Base-by-base conservation (phyloP, 176 grass and related monocot genomes). In the Alopecurus myosuroides region DNA sequence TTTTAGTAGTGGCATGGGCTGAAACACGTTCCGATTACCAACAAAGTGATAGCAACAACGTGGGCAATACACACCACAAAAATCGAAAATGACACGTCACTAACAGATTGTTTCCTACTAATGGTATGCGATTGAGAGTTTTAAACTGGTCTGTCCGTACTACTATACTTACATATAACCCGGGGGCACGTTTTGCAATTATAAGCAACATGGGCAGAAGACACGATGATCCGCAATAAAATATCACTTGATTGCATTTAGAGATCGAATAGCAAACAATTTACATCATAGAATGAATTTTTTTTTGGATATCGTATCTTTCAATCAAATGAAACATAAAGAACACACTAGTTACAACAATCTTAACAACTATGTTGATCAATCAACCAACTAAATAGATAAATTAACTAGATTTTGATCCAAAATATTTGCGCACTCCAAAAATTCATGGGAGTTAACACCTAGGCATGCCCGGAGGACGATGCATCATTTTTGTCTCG, bases 391-490 rank as follows among this genome's bases (percentile, higher is more conserved):
- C 62, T 15, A 77, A 70, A 9, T 48, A 5, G 18, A 13, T 5
- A 65, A 60, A 64, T 9, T 70, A 2, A 4, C 7, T 70, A 1
- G 3, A 52, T 34, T 9, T 26, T 44, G 6, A 4, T 79, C 34
- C 42, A 50, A 18, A 13, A 0, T 7, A 0, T 11, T 17, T 23
- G 2, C 18, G 0, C 33, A 13, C 3, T 57, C 56, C 20, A 1
- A 56, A 49, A 37, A 49, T 10, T 18, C 35, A 57, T 3, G 22
- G 3, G 20, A 37, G 17, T 79, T 73, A 96, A 55, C 94, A 91
- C 25, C 62, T 74, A 11, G 91, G 91, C 91, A 79, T 93, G 68
- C 74, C 68, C 1, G 66, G 18, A 34, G 88, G 94, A 42, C 62
- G 88, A 9, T 11, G 84, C 79, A 93, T 76, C 62, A 93, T 85